Conservation (phyloP, 23 red algal species). For the Gracilaria caudata region DNA sequence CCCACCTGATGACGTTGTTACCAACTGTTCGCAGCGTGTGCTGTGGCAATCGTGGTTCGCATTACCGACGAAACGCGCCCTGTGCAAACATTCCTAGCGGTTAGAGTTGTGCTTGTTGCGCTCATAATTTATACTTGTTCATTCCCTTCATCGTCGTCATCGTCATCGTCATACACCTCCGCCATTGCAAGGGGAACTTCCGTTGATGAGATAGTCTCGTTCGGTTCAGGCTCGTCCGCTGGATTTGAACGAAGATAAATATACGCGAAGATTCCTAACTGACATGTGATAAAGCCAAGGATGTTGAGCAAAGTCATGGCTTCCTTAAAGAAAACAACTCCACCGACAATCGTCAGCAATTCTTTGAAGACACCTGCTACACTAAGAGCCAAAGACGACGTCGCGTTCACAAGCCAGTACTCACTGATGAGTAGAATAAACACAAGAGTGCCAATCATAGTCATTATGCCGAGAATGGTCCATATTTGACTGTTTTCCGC, state of each 20-base stretch:
- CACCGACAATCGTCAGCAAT: constrained; percentile 85
- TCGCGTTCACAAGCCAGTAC: constrained; percentile 89
- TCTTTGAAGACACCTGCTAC: constrained; percentile 98
- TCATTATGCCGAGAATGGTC: constrained; percentile 63
- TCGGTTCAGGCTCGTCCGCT: neutral
- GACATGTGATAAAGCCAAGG: constrained; percentile 84
- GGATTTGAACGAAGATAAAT: constrained; percentile 60
- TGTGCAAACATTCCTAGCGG: neutral
- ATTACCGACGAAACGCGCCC: neutral
- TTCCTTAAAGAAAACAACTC: constrained; percentile 79
- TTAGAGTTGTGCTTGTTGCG: neutral
- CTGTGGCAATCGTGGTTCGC: neutral
- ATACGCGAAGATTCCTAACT: constrained; percentile 78
- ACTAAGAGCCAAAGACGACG: constrained; percentile 88
- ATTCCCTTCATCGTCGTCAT: neutral
- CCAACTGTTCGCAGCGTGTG: neutral
- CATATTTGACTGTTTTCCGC: constrained; percentile 25
- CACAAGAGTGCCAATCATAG: constrained; percentile 78
- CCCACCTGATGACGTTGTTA: neutral
- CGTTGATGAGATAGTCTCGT: neutral
- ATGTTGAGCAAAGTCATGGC: constrained; percentile 65
- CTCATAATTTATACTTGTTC: neutral
- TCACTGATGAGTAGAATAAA: constrained; percentile 89
- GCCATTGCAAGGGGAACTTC: constrained; percentile 38
- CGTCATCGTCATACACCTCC: constrained; percentile 46